Base-by-base conservation (phyloP, 768 basidiomycete genomes). In the Termitomyces sp. region DNA sequence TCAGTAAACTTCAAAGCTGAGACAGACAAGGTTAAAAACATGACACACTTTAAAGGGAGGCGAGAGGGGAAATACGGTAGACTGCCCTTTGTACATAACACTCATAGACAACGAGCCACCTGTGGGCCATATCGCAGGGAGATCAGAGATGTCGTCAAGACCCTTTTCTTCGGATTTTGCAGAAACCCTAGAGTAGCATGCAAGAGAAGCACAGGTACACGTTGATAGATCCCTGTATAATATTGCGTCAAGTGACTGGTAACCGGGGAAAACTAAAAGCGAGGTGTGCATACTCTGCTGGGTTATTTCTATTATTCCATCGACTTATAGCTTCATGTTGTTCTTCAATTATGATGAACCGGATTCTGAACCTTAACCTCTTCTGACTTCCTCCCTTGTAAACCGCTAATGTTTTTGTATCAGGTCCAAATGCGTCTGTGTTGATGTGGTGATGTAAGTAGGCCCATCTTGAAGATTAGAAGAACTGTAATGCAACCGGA, bases 141-240 rank as follows among this genome's bases (percentile, higher is more conserved):
- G 55, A 8, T 62, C 60, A 9, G 66, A 62, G 6, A 73, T 58
- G 36, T 68, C 58, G 1, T 68, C 57, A 34, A 55, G 64, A 49
- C 51, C 49, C 52, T 64, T 53, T 55, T 61, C 44, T 60, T 55
- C n/a, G 49, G 52, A 48, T 59, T 60, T 57, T 60, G 37, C 51
- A 26, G 56, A 51, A 48, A 56, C 58, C 42, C 69, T 69, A 33
- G 65, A 68, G 68, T 78, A 83, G 51, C 78, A 81, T 5, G 69
- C 76, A 29, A 84, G 63, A 3, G 79, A 78, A 26, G 81, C 59
- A 53, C 81, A 83, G 24, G 77, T 63, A 39, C 73, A 74, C 16
- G 64, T 56, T 31, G 65, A 49, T 24, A 78, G 52, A 44, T 74
- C 66, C 24, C 78, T 78, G 42, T 44, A 59, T 15, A 13, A 44